Evolutionary conservation across 306 rosid species (phyloP).

Genomic region (Arachis hypogaea): DNA sequence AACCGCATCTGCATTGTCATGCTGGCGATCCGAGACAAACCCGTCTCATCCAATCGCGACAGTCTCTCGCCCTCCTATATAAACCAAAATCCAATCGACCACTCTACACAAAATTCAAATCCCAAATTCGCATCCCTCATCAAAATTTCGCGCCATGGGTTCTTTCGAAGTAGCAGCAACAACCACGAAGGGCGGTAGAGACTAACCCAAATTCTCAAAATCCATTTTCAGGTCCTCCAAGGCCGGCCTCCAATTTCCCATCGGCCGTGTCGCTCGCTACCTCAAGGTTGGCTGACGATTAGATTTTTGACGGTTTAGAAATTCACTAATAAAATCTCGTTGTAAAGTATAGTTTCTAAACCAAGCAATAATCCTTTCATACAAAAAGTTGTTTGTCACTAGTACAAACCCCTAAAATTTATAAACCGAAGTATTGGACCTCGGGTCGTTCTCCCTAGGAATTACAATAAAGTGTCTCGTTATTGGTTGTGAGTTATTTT

Average conservation of each 20-base stretch:
- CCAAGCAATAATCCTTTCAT: too few species aligned
- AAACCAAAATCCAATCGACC: background rate
- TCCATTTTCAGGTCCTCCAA: conserved; percentile 66
- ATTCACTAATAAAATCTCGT: too few species aligned
- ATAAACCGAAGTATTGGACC: too few species aligned
- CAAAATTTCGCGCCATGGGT: conserved; percentile 37
- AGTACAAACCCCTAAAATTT: too few species aligned
- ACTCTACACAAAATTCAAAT: background rate
- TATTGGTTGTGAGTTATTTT: too few species aligned
- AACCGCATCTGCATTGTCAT: conserved; percentile 35
- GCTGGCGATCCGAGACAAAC: conserved; percentile 56
- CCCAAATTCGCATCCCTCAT: background rate
- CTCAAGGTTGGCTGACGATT: conserved; percentile 42
- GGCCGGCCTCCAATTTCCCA: conserved; percentile 93
- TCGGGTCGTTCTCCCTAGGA: too few species aligned
- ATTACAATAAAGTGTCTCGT: too few species aligned
- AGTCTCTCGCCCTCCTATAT: conserved; percentile 20
- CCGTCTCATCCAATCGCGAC: conserved; percentile 37
- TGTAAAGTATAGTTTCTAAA: too few species aligned
- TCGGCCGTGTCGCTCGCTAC: conserved; percentile 78
- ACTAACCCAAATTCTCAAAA: conserved; percentile 57
- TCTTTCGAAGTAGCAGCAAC: conserved; percentile 34
- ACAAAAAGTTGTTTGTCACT: too few species aligned
- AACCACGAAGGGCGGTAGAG: conserved; percentile 59
- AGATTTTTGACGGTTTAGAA: too few species aligned